Base-by-base conservation (phyloP, 2,329 filamentous ascomycete species). In the Coniella vitis region DNA sequence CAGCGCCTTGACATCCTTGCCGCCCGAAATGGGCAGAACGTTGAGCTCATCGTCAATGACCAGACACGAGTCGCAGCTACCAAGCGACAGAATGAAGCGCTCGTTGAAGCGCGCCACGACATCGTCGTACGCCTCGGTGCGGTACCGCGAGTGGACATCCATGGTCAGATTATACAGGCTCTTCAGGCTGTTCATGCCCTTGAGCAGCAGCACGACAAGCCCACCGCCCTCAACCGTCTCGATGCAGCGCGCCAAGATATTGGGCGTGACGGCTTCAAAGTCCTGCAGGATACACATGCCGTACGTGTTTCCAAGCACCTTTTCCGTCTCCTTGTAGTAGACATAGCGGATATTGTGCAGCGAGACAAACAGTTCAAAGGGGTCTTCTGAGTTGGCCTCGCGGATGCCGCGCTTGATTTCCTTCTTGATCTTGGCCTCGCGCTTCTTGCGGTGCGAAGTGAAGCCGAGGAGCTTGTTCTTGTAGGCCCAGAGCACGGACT, bases 271-370 rank as follows among this genome's bases (percentile, higher is more conserved):
- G 36, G 90, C 93, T 69, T 98, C 93, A 61, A 98, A 98, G 64
- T 98, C 93, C 67, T 98, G 93, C 58, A 98, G 71, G 56, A 98
- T 95, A 66, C 90, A 96, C 88, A 96, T 96, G 64, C 91, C 91
- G 64, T 93, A 98, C 38, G 93, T 98, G 67, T 97, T 95, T 65
- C 93, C 93, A 49, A 97, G 70, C 63, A 98, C 96, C 75, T 96
- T 97, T 62, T 98, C 93, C 22, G 93, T 97, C 72, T 98, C 93
- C 71, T 98, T 98, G 75, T 98, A 98, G 76, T 95, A 98, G 50
- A 93, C 89, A 78, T 98, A 98, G 67, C 93, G 87, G 65, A 98
- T 95, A 68, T 96, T 90, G 72, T 97, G 87, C 49, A 95, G 83
- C 51, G 90, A 93, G 60, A 97, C 86, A 70, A 97, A 98, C 47